These are phyloP conservation scores for Austroboletus niveus DNA, from an alignment of 1,284 basidiomycete species.

Conservation along the genomic window DNA sequence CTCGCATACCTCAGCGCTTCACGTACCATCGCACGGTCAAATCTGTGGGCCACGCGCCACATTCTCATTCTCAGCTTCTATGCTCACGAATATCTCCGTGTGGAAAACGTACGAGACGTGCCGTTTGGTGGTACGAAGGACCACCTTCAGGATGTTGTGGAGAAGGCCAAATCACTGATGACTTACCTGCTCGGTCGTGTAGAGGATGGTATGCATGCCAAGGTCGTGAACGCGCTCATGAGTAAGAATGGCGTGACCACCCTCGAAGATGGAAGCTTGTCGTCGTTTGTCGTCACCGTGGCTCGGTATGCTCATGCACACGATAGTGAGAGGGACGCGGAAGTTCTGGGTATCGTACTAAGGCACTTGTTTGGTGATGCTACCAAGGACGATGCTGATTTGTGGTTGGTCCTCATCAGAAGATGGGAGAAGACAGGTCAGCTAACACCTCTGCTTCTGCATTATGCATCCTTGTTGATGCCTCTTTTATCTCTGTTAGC, in stretches of 20 bases:
- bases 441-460: neutral
- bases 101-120: slow-evolving; percentile 46
- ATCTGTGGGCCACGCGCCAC: slow-evolving; percentile 66
- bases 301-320: slow-evolving; percentile 36
- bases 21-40: slow-evolving; percentile 53
- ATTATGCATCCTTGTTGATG: slow-evolving; percentile 1
- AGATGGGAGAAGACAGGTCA: slow-evolving; percentile 60
- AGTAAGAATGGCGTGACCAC: slow-evolving; percentile 28
- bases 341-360: slow-evolving; percentile 60
- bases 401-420: slow-evolving; percentile 72
- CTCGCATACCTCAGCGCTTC: slow-evolving; percentile 61
- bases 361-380: slow-evolving; percentile 61
- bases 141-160: slow-evolving; percentile 39
- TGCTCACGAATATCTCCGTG: slow-evolving; percentile 52
- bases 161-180: slow-evolving; percentile 57
- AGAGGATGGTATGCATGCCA: slow-evolving; percentile 33
- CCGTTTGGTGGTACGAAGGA: slow-evolving; percentile 22
- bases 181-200: slow-evolving; percentile 64
- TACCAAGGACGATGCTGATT: slow-evolving; percentile 64
- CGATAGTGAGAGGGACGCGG: slow-evolving; percentile 53
- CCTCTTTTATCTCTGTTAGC: slow-evolving; percentile 41
- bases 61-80: slow-evolving; percentile 58
- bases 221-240: slow-evolving; percentile 17
- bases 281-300: slow-evolving; percentile 44
- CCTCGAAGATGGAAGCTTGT: slow-evolving; percentile 31